A percentile compares a stretch with the other conserved stretches of the same genome.
These are phyloP conservation scores for Rhodotorula sphaerocarpa DNA, from an alignment of 768 basidiomycete genomes.

Conservation along the genomic window DNA sequence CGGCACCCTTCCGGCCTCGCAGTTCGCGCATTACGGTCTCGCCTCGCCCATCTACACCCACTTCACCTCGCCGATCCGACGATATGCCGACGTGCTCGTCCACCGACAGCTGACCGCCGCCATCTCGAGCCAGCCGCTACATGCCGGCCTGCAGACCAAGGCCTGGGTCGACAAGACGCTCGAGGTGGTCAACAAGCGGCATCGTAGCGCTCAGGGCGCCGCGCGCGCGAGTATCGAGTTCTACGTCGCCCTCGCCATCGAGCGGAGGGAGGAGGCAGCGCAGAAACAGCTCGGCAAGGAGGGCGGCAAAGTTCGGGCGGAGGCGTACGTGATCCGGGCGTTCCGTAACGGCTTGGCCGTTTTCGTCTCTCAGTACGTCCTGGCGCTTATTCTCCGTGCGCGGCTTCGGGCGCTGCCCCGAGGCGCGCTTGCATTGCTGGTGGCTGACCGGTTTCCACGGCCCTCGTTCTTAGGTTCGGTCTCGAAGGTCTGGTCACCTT, in stretches of 20 bases:
- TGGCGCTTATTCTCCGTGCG: not conserved
- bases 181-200: slow-evolving; percentile 78
- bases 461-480: slow-evolving; percentile 62
- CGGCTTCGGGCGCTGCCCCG: not conserved
- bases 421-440: not conserved
- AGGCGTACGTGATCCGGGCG: slow-evolving; percentile 84
- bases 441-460: not conserved
- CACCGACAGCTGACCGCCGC: slow-evolving; percentile 89
- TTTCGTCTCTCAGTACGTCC: slow-evolving; percentile 77
- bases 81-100: slow-evolving; percentile 90
- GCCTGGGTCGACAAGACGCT: slow-evolving; percentile 75
- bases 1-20: slow-evolving; percentile 81
- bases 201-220: slow-evolving; percentile 96
- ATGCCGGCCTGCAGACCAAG: slow-evolving; percentile 80
- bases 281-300: slow-evolving; percentile 41
- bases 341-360: slow-evolving; percentile 96
- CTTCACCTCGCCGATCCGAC: slow-evolving; percentile 92
- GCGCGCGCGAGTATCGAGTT: slow-evolving; percentile 94
- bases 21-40: slow-evolving; percentile 95
- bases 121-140: slow-evolving; percentile 72
- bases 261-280: slow-evolving; percentile 43
- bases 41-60: slow-evolving; percentile 96
- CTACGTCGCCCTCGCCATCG: slow-evolving; percentile 82
- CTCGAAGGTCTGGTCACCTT: slow-evolving; percentile 91
- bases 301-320: slow-evolving; percentile 53